These are phyloP conservation scores for Eucalyptus tenuipes DNA, from an alignment of 345 rosid genomes.

Conservation along the genomic window DNA sequence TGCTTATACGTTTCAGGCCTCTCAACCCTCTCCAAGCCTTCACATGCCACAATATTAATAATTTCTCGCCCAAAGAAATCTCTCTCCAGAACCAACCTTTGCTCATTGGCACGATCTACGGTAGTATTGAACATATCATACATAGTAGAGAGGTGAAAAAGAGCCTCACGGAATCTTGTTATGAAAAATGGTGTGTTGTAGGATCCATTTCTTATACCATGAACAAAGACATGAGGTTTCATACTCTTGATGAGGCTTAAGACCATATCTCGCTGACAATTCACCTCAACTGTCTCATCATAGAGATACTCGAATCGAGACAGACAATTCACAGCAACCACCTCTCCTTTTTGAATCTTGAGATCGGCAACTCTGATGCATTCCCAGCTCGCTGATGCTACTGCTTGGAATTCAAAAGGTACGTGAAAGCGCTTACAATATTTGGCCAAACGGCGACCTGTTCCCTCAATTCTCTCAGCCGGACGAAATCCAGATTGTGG, in stretches of 20 bases:
- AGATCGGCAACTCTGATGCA: constrained; percentile 52
- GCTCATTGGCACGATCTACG: constrained; percentile 24
- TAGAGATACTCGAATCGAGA: constrained; percentile 39
- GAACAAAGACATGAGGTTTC: constrained; percentile 57
- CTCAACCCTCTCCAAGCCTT: constrained; percentile 32
- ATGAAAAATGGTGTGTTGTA: constrained; percentile 73
- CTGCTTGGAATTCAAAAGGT: constrained; percentile 62
- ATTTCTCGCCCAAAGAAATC: constrained; percentile 22
- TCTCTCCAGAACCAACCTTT: constrained; percentile 42
- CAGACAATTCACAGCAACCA: constrained; percentile 53
- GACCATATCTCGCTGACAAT: constrained; percentile 51
- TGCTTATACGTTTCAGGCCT: constrained; percentile 49
- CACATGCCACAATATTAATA: constrained; percentile 31
- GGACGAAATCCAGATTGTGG: constrained; percentile 13
- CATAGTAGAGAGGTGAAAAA: constrained; percentile 54
- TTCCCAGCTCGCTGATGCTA: constrained; percentile 71
- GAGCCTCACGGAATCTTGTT: constrained; percentile 77
- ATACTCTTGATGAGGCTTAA: constrained; percentile 48
- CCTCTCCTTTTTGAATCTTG: constrained; percentile 45
- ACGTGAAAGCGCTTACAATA: constrained; percentile 67
- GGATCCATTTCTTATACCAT: constrained; percentile 37
- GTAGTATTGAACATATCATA: constrained; percentile 58
- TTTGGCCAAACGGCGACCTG: constrained; percentile 55
- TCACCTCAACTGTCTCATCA: constrained; percentile 52
- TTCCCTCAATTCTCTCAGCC: constrained; percentile 17